A percentile compares a stretch with the other conserved stretches of the same genome.
These are phyloP conservation scores for Desmodesmus armatus DNA, from an alignment of 139 green algal genomes.

Conservation along the genomic window DNA sequence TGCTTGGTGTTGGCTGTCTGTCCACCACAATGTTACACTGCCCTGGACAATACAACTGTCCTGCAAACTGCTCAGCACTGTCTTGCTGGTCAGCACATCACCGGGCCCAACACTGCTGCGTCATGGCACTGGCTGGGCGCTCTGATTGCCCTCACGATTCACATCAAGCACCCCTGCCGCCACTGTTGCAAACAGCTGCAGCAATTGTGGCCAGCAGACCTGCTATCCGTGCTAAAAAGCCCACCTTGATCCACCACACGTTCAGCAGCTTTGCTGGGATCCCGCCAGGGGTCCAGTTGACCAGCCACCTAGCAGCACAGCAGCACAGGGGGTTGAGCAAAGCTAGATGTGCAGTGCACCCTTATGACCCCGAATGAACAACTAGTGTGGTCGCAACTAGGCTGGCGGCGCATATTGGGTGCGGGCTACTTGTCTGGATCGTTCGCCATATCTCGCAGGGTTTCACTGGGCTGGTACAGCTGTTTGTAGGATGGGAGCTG, in stretches of 20 bases:
- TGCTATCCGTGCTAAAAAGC: no score
- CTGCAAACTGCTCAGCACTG: no score
- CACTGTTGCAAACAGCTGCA: no score
- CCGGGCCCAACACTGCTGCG: not conserved
- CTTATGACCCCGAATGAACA: not conserved
- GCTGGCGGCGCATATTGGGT: not conserved
- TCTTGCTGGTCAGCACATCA: no score
- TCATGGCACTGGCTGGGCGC: not conserved
- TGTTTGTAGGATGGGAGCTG: no score
- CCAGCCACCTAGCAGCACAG: constrained; percentile 17
- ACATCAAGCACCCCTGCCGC: no score
- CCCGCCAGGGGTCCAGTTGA: constrained; percentile 26
- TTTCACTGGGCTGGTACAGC: not conserved
- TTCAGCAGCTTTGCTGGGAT: not conserved
- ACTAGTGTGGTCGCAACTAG: not conserved
- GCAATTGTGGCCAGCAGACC: no score
- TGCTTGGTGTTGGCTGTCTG: not conserved
- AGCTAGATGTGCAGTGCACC: not conserved
- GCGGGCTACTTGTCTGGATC: not conserved
- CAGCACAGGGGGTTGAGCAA: not conserved
- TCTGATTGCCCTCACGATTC: not conserved
- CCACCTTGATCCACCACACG: constrained; percentile 35
- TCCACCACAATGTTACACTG: no score
- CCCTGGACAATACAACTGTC: no score
- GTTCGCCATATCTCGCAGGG: not conserved